A percentile compares a stretch with the other conserved stretches of the same genome.
These are phyloP conservation scores for Metschnikowia lochheadii DNA, from an alignment of 805 yeast species.

Conservation along the genomic window DNA sequence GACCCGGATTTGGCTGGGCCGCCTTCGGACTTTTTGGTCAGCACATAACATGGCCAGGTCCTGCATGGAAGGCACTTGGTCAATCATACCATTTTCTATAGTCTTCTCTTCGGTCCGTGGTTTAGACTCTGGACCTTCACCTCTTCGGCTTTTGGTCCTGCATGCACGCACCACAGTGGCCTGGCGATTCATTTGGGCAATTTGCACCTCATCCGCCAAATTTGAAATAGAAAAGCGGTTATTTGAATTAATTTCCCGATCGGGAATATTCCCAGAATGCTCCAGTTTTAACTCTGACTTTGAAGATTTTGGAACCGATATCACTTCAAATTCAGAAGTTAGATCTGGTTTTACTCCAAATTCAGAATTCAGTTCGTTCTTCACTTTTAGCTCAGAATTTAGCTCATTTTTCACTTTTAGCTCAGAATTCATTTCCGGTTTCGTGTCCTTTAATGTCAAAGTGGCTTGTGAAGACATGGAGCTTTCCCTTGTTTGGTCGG, in stretches of 20 bases:
- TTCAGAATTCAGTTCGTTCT: too few species aligned
- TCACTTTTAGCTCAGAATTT: too few species aligned
- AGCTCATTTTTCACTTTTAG: not conserved
- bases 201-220: not conserved
- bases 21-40: not conserved
- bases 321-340: too few species aligned
- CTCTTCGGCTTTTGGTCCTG: not conserved
- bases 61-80: not conserved
- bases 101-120: not conserved
- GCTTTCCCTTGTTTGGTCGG: not conserved
- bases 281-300: too few species aligned
- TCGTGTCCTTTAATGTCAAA: not conserved
- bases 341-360: too few species aligned
- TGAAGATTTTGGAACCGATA: too few species aligned
- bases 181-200: slow-evolving; percentile 1
- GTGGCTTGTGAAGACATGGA: not conserved
- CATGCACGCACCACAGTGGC: not conserved
- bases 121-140: not conserved
- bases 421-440: not conserved
- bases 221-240: not conserved
- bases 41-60: not conserved
- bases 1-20: not conserved
- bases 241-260: not conserved
- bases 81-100: not conserved
- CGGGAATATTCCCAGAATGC: too few species aligned